Conservation (phyloP, 257 asterid genomes). For the Lycium barbarum region DNA sequence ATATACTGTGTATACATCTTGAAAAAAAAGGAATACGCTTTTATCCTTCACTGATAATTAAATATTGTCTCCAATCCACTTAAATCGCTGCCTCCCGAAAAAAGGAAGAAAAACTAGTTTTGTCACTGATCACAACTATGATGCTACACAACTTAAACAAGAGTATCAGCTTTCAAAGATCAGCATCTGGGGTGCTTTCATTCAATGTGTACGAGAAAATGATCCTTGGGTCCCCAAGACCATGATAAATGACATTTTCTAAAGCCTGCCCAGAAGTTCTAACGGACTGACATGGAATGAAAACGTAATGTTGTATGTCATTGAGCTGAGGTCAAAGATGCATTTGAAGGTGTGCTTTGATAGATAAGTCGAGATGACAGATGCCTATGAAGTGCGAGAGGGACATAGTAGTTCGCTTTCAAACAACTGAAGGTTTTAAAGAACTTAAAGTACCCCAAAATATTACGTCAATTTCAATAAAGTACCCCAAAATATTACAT, state of each 20-base stretch:
- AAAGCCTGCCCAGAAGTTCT: background rate
- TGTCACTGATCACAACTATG: conserved; percentile 24
- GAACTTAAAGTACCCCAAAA: background rate
- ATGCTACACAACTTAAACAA: background rate
- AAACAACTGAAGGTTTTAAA: background rate
- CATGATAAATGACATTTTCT: background rate
- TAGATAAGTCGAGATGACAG: background rate
- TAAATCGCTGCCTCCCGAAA: background rate
- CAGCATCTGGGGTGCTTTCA: background rate
- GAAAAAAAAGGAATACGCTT: background rate
- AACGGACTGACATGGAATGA: background rate
- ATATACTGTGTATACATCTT: background rate
- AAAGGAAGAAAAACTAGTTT: background rate
- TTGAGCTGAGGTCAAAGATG: background rate
- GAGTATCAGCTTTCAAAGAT: conserved; percentile 16
- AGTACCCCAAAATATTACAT: background rate
- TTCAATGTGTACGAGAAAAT: background rate
- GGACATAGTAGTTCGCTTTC: background rate
- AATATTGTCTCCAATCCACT: background rate
- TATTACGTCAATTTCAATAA: background rate
- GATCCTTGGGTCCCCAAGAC: background rate
- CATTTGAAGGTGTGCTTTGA: background rate
- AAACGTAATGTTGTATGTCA: background rate
- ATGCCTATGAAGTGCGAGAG: background rate
- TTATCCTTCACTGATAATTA: background rate